phyloP scores from a whole-genome alignment of 106 monocot genomes.

The Gastrodia elata region DNA sequence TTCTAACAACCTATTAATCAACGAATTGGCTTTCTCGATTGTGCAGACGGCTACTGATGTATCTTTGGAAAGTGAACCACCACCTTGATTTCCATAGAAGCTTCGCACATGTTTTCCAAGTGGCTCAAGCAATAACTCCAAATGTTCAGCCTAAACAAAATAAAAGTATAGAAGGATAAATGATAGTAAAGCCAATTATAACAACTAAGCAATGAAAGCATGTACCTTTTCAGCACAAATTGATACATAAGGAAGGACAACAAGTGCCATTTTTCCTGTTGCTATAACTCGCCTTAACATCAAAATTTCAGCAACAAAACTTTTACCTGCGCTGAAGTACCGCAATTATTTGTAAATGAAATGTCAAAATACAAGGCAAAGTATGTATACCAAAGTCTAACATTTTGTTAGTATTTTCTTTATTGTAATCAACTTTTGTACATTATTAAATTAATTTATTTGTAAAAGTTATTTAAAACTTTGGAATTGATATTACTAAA shows the following conservation, averaged over 20 bases:
- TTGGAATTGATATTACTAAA: too few relatives aligned
- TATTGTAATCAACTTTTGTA: too few relatives aligned
- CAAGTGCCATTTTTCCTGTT: constrained; percentile 80
- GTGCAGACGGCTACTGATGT: constrained; percentile 98
- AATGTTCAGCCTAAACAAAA: constrained; percentile 67
- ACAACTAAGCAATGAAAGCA: neutral
- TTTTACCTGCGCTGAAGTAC: constrained; percentile 82
- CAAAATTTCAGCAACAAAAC: constrained; percentile 96
- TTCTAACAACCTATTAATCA: constrained; percentile 82
- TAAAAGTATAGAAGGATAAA: neutral
- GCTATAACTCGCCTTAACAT: constrained; percentile 81
- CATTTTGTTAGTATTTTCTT: too few relatives aligned
- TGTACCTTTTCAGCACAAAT: constrained; percentile 96
- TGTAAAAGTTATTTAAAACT: too few relatives aligned
- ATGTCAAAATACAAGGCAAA: too few relatives aligned
- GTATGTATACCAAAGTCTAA: too few relatives aligned
- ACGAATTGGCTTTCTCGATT: constrained; percentile 96
- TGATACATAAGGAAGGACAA: constrained; percentile 98
- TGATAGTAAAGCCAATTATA: neutral
- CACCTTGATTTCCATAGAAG: constrained; percentile 91
- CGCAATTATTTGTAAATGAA: constrained; percentile 7
- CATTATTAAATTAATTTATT: too few relatives aligned
- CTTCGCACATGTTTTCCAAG: constrained; percentile 96
- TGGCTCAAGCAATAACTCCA: constrained; percentile 83
- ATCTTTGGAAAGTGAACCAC: constrained; percentile 84